Evolutionary conservation across 176 grass and related monocot species (phyloP).

Genomic region (Pharus latifolius): DNA sequence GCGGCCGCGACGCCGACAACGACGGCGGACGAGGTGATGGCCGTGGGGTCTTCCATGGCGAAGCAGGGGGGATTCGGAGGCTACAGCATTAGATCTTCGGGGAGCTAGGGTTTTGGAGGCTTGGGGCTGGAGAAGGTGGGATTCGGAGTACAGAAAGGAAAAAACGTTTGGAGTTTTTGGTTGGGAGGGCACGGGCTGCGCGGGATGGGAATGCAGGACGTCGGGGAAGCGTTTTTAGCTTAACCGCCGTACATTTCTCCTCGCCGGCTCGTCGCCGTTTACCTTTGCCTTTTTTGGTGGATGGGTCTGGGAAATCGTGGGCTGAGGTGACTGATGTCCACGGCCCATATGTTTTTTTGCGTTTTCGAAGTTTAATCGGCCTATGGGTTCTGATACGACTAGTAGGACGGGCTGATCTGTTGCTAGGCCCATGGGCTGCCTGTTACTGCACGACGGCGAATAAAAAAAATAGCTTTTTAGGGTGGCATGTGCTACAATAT

Average conservation of each 20-base stretch:
- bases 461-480: no score
- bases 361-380: no score
- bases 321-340: background rate
- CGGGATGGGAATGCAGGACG: background rate
- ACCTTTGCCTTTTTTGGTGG: background rate
- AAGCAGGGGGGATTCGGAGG: background rate
- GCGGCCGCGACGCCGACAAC: background rate
- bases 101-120: constrained; percentile 33
- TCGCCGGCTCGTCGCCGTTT: constrained; percentile 17
- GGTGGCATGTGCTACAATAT: no score
- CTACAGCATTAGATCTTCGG: constrained; percentile 32
- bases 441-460: no score
- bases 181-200: background rate
- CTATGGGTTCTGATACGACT: no score
- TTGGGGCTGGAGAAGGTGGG: background rate
- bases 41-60: constrained; percentile 38
- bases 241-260: constrained; percentile 25
- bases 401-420: no score
- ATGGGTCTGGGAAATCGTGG: background rate
- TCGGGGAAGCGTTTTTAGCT: background rate
- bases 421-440: no score
- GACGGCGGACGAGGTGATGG: constrained; percentile 1
- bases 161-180: constrained; percentile 3
- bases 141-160: background rate
- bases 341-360: background rate